Base-by-base conservation (phyloP, 108 stramenopile genomes). In the Discostella stelligeroides region DNA sequence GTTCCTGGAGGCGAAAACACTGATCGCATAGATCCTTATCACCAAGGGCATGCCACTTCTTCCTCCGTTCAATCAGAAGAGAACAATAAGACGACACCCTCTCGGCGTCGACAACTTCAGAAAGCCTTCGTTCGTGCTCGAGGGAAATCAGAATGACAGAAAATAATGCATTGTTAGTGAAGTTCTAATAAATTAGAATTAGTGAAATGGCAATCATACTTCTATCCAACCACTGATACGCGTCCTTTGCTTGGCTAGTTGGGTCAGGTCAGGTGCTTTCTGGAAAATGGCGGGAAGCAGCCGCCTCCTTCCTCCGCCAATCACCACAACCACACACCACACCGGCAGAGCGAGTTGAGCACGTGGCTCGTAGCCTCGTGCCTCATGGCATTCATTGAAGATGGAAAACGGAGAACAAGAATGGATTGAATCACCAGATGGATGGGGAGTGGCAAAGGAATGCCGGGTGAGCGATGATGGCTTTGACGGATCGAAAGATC, bases 21-120 rank as follows among this genome's bases (percentile, higher is more conserved):
- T 10, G 62, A 47, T 3, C 34, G 6, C 6, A 5, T 6, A 34
- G 57, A 58, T 40, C 8, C 4, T 4, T 34, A n/a, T 3, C 66
- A 70, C 56, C 17, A 38, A 12, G 24, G 20, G 12, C 62, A 41
- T 38, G 6, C 17, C 17, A 45, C 18, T 6, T 47, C 70, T 37
- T 18, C 47, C 10, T 66, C 59, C 40, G 59, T 66, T 21, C 47
- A 15, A 30, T n/a, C 47, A 24, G 42, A 66, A 17, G 77, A 55
- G 15, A 55, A 79, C 38, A 39, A 66, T 46, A 48, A 51, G 47
- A 48, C 68, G 47, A 48, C 68, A 43, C 69, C 66, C 47, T 57
- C 43, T 1, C 46, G 77, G 47, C 77, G 77, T 45, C 70, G 65
- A 25, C 70, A 71, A 60, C 63, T 79, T 48, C 40, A 66, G 70